Evolutionary conservation across 1,284 basidiomycete species (phyloP), one percentile per base, ranked within the genome.

Genomic region (Rhodotorula sp.): DNA sequence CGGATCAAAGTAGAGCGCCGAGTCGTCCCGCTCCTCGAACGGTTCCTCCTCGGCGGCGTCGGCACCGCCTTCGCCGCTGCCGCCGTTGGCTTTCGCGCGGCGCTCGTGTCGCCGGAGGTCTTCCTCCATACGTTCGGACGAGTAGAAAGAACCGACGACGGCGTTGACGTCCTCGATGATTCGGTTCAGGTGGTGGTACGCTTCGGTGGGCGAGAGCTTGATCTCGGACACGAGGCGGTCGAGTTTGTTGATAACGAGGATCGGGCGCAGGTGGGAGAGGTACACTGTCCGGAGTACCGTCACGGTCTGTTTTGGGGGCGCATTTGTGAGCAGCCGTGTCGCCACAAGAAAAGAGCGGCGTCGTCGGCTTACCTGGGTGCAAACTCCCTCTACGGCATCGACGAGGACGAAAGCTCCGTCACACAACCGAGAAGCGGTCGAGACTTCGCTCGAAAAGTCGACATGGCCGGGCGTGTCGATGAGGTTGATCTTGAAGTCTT

Each of bases 401-500:
- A 99, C 93, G n/a, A 99, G 85, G 46, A 99, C 91, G 12, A 99
- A 85, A 8, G 95, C 93, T 34, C 97, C 97, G 80, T 99, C 97
- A 79, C 94, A 97, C 43, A 99, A 81, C 59, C 96, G 86, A 15
- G 93, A 92, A 16, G 96, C 94, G 1, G 92, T 92, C 0, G 95
- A 97, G 0, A 99, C 97, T 80, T 99, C 97, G 69, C 89, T 92
- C 0, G 94, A 96, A 78, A 99, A 99, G 83, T 99, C 97, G 57
- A 99, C 95, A 83, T 99, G 97, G 4, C 97, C 97, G 5, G 97
- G 97, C 0, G 97, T 99, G 82, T 99, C 97, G 78, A 99, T 96
- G 85, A 99, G 90, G 81, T 98, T 98, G 76, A 95, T 86, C 67
- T 89, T 86, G 81, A 90, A 95, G 29, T 87, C 88, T 81, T 85